Evolutionary conservation across 208 protist species (phyloP).

Genomic region (Trypanosoma lewisi): DNA sequence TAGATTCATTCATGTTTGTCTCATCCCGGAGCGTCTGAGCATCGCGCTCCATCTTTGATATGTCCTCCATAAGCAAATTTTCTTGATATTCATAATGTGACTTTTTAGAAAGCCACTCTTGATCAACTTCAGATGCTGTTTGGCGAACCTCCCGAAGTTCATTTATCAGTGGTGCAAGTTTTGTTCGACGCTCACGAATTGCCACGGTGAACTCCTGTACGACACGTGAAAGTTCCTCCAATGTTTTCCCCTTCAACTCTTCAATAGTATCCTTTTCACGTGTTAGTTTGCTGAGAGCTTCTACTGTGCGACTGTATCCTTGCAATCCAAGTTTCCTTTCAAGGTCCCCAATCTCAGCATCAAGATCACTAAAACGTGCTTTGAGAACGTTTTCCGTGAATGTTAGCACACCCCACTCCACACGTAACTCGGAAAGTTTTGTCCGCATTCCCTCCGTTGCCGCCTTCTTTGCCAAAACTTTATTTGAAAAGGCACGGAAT

Average conservation of each 20-base stretch:
- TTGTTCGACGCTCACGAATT: slow-evolving; percentile 81
- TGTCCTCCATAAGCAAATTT: slow-evolving; percentile 76
- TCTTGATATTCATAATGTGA: slow-evolving; percentile 88
- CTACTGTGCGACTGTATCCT: slow-evolving; percentile 81
- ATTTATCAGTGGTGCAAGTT: slow-evolving; percentile 86
- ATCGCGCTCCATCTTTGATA: slow-evolving; percentile 81
- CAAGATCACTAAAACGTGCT: slow-evolving; percentile 66
- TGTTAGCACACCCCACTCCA: slow-evolving; percentile 83
- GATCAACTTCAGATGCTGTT: slow-evolving; percentile 78
- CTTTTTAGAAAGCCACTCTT: slow-evolving; percentile 85
- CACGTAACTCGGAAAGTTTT: slow-evolving; percentile 75
- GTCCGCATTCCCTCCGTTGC: slow-evolving; percentile 80
- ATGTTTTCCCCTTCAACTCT: slow-evolving; percentile 85
- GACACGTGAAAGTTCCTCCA: slow-evolving; percentile 87
- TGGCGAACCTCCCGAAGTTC: slow-evolving; percentile 83
- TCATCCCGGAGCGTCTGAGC: slow-evolving; percentile 77
- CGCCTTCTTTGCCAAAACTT: slow-evolving; percentile 83
- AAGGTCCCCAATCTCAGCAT: slow-evolving; percentile 68
- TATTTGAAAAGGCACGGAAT: slow-evolving; percentile 78
- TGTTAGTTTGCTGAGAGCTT: slow-evolving; percentile 77
- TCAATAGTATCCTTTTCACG: slow-evolving; percentile 84
- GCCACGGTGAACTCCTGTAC: slow-evolving; percentile 85
- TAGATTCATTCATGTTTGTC: slow-evolving; percentile 64
- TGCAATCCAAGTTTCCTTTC: slow-evolving; percentile 85
- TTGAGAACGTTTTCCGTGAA: slow-evolving; percentile 82